Evolutionary conservation across 2,329 filamentous ascomycete species (phyloP), one percentile per base, ranked within the genome.

Genomic region (Arthrobotrys megalospora): DNA sequence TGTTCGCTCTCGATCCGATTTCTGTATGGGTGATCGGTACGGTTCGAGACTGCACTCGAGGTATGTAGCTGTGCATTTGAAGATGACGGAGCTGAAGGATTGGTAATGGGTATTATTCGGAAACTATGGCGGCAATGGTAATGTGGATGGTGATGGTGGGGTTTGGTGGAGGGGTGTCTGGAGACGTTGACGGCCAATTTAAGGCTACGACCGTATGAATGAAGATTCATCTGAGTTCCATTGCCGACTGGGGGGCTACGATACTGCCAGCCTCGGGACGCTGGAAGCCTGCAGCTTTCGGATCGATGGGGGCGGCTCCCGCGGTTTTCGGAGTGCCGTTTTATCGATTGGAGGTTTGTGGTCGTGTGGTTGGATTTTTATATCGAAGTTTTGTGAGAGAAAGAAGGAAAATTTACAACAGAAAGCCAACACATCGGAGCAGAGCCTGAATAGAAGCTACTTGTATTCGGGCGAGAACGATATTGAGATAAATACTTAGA

Each of bases 161-260:
- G 55, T 32, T 43, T 60, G 1, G 24, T 66, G 60, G 53, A 55
- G 34, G 62, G 67, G 34, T 72, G 53, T 72, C 67, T 66, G n/a
- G 67, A 72, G 60, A 78, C 55, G 55, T 60, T 60, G 5, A 60
- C 67, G 75, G 75, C 75, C 75, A 71, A 41, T 78, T 72, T 65
- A 78, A 78, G 75, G 75, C 75, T 72, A 72, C 75, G 75, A 62
- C 75, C 75, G 67, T 47, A 78, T 43, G 52, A 71, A 67, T 78
- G 62, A 78, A 72, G 55, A 71, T 70, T 78, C 75, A 78, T 78
- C 67, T 78, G 75, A 78, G 41, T 78, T 78, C 75, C 75, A 78
- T 78, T 72, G 75, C 75, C 67, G 53, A 68, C 67, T 68, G 53
- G 47, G 62, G 24, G 53, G 50, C 67, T 47, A 67, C 75, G 52